Evolutionary conservation across 257 asterid genomes (phyloP).

Genomic region (Solanum corneliomulleri): DNA sequence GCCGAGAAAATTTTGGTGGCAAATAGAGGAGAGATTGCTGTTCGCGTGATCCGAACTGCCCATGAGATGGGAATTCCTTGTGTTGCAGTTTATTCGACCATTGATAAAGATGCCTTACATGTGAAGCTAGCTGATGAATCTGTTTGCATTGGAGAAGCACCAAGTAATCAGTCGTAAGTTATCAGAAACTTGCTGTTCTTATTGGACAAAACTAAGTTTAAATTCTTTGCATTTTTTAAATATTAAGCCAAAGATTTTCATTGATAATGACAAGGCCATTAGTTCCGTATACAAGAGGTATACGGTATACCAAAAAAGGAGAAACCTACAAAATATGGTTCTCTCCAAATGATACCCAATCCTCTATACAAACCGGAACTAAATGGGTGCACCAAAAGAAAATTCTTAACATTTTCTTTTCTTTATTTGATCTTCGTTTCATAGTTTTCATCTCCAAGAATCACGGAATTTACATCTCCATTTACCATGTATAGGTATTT

Average conservation of each 20-base stretch:
- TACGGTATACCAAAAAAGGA: neutral
- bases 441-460: neutral
- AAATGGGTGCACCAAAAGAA: neutral
- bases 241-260: neutral
- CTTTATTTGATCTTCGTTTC: neutral
- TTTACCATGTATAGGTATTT: constrained; percentile 47
- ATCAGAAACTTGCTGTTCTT: neutral
- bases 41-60: constrained; percentile 93
- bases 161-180: constrained; percentile 96
- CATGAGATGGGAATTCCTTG: constrained; percentile 99
- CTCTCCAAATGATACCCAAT: neutral
- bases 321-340: neutral
- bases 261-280: neutral
- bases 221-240: neutral
- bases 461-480: neutral
- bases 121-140: constrained; percentile 97
- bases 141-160: constrained; percentile 99
- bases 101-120: constrained; percentile 94
- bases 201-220: neutral
- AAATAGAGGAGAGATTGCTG: constrained; percentile 98
- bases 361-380: neutral
- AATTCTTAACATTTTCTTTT: neutral
- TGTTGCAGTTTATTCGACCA: constrained; percentile 94
- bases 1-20: constrained; percentile 85
- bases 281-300: neutral